Evolutionary conservation across 495 filamentous ascomycete genomes (phyloP).

Genomic region (Hyaloscypha variabilis): DNA sequence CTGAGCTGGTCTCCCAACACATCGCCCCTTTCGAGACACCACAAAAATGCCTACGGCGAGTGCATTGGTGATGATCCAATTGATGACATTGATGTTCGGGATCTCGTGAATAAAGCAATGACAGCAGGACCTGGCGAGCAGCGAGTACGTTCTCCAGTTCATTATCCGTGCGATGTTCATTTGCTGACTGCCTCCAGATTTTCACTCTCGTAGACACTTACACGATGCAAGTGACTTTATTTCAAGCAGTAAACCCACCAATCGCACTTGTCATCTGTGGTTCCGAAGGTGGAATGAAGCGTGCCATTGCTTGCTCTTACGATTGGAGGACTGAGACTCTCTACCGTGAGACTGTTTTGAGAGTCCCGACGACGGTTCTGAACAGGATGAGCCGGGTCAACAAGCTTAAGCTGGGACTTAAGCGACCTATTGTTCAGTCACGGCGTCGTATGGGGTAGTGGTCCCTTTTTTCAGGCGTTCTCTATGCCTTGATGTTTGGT

Average conservation of each 20-base stretch:
- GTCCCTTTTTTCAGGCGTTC: too few relatives aligned
- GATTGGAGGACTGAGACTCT: constrained; percentile 18
- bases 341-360: constrained; percentile 19
- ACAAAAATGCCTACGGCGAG: constrained; percentile 1
- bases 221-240: constrained; percentile 37
- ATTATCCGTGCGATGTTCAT: too few relatives aligned
- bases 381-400: constrained; percentile 15
- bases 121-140: not conserved
- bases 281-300: constrained; percentile 44
- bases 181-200: not conserved
- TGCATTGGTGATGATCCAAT: constrained; percentile 13
- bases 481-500: too few relatives aligned
- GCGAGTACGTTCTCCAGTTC: not conserved
- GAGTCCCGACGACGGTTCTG: constrained; percentile 27
- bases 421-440: not conserved
- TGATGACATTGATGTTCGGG: not conserved
- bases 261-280: constrained; percentile 40
- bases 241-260: constrained; percentile 41
- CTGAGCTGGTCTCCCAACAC: constrained; percentile 13
- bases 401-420: constrained; percentile 14
- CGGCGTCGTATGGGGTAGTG: too few relatives aligned
- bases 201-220: constrained; percentile 36
- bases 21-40: constrained; percentile 9
- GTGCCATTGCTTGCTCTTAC: constrained; percentile 38
- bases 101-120: not conserved